Evolutionary conservation across 2,329 filamentous ascomycete genomes (phyloP), one percentile per base, ranked within the genome.

Genomic region (Botrytis cinerea): DNA sequence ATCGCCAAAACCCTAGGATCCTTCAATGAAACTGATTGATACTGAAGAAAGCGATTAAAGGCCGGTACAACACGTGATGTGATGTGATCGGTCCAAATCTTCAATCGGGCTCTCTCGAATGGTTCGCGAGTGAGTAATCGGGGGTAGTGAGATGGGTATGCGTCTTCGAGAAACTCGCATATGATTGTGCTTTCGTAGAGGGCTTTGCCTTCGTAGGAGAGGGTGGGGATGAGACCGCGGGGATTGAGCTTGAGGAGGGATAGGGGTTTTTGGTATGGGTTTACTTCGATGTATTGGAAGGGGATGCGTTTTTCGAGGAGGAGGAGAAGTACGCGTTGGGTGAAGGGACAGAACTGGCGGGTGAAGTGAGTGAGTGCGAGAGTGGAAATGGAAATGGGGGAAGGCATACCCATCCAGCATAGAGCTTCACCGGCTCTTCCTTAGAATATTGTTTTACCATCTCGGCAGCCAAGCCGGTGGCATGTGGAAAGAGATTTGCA

Each of bases 261-360:
- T 5, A 87, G 82, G 0, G 88, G 89, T 79, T 95, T 95, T 81
- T 90, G 84, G 84, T 94, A 94, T 0, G 92, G 92, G 81, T 94
- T 94, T 74, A 94, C 90, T 84, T 93, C 91, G 76, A 92, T 85
- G 81, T 93, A 93, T 82, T 94, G 90, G 80, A 95, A 91, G 25
- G 88, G 87, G 45, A 94, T 91, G 2, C 85, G 82, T 81, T 95
- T 94, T 80, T 94, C 92, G 78, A 90, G 87, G 18, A 95, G 86
- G 1, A 90, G 88, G 75, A 93, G 90, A 90, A 92, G 94, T 22
- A 87, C 86, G 28, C 92, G 87, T 83, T 94, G 92, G 7, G 93
- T 87, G 76, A 89, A 89, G 22, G 88, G 87, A 77, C 87, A 95
- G 57, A 79, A 78, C 75, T 78, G 40, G 40, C 14, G 51, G 51